These are phyloP conservation scores for Neurospora hispaniola DNA, from an alignment of 495 filamentous ascomycete species.

Conservation along the genomic window DNA sequence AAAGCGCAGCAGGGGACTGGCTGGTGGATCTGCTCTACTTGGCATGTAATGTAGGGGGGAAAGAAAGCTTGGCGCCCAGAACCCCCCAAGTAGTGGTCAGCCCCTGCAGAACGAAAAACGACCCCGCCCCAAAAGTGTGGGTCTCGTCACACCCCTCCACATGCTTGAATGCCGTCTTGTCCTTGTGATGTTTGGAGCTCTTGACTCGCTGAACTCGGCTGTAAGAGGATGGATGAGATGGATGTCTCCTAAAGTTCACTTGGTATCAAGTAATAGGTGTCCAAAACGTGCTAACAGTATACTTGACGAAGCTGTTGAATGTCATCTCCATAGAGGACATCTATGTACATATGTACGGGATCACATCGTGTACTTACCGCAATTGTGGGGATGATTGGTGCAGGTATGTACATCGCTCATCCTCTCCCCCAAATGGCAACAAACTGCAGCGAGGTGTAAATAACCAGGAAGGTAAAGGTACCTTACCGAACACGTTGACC, in stretches of 20 bases:
- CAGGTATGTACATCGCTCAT: background rate
- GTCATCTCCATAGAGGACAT: background rate
- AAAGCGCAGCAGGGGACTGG: background rate
- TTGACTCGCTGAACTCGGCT: background rate
- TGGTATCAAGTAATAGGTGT: background rate
- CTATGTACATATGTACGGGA: background rate
- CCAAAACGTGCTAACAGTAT: background rate
- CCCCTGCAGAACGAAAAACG: background rate
- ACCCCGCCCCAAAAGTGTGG: background rate
- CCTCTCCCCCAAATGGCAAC: background rate
- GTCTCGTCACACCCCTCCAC: background rate
- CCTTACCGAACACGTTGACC: background rate
- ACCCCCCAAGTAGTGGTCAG: too few relatives aligned
- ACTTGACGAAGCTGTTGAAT: background rate
- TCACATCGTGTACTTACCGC: background rate
- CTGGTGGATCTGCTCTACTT: background rate
- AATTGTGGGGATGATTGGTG: background rate
- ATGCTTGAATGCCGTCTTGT: background rate
- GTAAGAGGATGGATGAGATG: background rate
- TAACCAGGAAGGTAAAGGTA: background rate
- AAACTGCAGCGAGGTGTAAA: background rate
- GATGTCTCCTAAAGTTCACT: background rate
- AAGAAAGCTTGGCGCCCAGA: too few relatives aligned
- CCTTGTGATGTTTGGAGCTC: background rate
- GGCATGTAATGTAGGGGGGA: too few relatives aligned